phyloP scores from a whole-genome alignment of 176 grass and related monocot genomes.

The Rhynchospora breviuscula region DNA sequence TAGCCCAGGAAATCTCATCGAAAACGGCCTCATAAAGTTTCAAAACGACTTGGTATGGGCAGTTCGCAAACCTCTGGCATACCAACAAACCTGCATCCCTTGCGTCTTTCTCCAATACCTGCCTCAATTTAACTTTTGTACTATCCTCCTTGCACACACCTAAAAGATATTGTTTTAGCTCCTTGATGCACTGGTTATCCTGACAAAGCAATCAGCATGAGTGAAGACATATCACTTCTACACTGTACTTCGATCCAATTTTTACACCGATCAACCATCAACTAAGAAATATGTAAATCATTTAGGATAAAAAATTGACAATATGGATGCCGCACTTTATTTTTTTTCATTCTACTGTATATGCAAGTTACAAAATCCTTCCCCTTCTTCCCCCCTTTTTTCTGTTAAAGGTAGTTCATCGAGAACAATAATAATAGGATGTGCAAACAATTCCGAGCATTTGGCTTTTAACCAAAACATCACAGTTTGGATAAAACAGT shows the following conservation, averaged over 20 bases:
- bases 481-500: no score
- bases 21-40: constrained; percentile 78
- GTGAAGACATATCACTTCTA: background rate
- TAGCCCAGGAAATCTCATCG: constrained; percentile 88
- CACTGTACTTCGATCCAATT: background rate
- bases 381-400: no score
- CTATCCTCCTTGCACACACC: constrained; percentile 40
- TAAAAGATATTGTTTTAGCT: constrained; percentile 59
- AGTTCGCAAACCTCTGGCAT: constrained; percentile 79
- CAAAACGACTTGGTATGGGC: constrained; percentile 69
- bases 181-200: constrained; percentile 65
- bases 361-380: background rate
- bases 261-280: background rate
- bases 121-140: constrained; percentile 51
- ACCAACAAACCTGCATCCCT: constrained; percentile 53
- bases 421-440: background rate
- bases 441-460: no score
- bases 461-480: no score
- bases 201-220: constrained; percentile 18
- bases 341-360: background rate
- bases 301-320: background rate
- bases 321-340: background rate
- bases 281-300: background rate
- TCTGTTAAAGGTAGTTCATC: no score
- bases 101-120: constrained; percentile 46